These are phyloP conservation scores for Xylariaceae sp. DNA, from an alignment of 2,329 filamentous ascomycete species.

Conservation along the genomic window DNA sequence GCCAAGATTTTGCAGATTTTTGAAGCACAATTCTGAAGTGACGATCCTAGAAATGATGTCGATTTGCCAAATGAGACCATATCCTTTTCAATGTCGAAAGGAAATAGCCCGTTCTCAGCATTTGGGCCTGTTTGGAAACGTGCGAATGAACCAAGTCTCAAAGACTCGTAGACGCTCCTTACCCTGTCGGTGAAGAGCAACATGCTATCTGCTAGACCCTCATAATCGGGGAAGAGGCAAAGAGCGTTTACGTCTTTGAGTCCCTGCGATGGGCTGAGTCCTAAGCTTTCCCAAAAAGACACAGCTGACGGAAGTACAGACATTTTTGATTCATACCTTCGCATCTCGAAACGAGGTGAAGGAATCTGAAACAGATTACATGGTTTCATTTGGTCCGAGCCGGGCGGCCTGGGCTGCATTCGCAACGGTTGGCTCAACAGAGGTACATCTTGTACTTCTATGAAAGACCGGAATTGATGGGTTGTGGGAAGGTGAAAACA, in stretches of 20 bases:
- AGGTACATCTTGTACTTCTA: slow-evolving; percentile 57
- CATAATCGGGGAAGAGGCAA: slow-evolving; percentile 65
- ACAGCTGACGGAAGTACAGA: slow-evolving; percentile 73
- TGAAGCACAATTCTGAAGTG: slow-evolving; percentile 46
- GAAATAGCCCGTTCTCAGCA: slow-evolving; percentile 46
- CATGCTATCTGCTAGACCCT: slow-evolving; percentile 58
- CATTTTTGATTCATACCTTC: slow-evolving; percentile 63
- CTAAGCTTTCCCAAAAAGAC: slow-evolving; percentile 77
- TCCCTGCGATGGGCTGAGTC: slow-evolving; percentile 67
- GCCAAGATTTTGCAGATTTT: slow-evolving; percentile 45
- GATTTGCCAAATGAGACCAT: slow-evolving; percentile 38
- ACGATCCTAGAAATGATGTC: slow-evolving; percentile 41
- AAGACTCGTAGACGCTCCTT: slow-evolving; percentile 67
- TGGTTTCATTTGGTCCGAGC: slow-evolving; percentile 45
- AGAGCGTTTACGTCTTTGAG: slow-evolving; percentile 67
- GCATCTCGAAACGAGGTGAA: slow-evolving; percentile 68
- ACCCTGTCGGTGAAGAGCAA: slow-evolving; percentile 64
- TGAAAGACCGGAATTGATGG: slow-evolving; percentile 45
- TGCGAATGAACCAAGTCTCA: slow-evolving; percentile 66
- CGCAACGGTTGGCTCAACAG: slow-evolving; percentile 49
- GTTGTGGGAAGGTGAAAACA: slow-evolving; percentile 40
- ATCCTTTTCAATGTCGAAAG: slow-evolving; percentile 46
- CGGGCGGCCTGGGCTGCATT: slow-evolving; percentile 46
- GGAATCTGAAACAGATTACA: slow-evolving; percentile 59
- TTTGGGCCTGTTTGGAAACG: slow-evolving; percentile 41